phyloP scores from a whole-genome alignment of 441 rosid genomes.

The Iberis amara region DNA sequence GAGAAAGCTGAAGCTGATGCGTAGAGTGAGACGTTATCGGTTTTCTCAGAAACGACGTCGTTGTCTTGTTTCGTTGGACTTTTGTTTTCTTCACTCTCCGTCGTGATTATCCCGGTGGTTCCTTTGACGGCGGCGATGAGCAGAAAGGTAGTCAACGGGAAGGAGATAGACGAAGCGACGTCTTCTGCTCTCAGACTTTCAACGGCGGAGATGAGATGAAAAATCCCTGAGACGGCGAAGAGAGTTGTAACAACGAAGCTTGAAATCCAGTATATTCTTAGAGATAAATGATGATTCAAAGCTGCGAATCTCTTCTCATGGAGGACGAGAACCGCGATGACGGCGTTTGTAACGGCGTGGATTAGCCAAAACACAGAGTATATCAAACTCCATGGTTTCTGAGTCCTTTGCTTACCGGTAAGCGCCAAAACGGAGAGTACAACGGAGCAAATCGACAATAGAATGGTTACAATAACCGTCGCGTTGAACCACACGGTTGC shows the following conservation, averaged over 20 bases:
- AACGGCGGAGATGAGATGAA: conserved; percentile 37
- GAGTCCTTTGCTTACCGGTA: conserved; percentile 19
- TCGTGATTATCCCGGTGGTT: conserved; percentile 47
- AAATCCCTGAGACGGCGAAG: conserved; percentile 49
- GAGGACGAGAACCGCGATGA: conserved; percentile 48
- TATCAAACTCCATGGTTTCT: conserved; percentile 33
- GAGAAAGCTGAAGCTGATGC: conserved; percentile 74
- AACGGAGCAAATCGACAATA: conserved; percentile 44
- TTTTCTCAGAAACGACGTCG: conserved; percentile 38
- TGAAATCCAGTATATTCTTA: conserved; percentile 63
- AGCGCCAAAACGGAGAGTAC: conserved; percentile 46
- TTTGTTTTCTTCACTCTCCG: conserved; percentile 23
- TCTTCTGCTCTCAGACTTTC: conserved; percentile 46
- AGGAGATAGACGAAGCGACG: conserved; percentile 41
- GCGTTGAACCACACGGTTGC: conserved; percentile 58
- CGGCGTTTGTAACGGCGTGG: conserved; percentile 64
- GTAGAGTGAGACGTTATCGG: conserved; percentile 45
- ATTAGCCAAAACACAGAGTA: conserved; percentile 56
- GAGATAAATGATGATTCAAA: conserved; percentile 47
- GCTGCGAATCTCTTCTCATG: conserved; percentile 74
- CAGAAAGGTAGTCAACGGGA: conserved; percentile 59
- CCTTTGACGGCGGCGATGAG: conserved; percentile 56
- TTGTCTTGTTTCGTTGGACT: conserved; percentile 21
- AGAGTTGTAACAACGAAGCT: conserved; percentile 39
- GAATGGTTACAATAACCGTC: conserved; percentile 34